phyloP scores from a whole-genome alignment of 495 filamentous ascomycete species.

The Astrothelium macrocarpum region DNA sequence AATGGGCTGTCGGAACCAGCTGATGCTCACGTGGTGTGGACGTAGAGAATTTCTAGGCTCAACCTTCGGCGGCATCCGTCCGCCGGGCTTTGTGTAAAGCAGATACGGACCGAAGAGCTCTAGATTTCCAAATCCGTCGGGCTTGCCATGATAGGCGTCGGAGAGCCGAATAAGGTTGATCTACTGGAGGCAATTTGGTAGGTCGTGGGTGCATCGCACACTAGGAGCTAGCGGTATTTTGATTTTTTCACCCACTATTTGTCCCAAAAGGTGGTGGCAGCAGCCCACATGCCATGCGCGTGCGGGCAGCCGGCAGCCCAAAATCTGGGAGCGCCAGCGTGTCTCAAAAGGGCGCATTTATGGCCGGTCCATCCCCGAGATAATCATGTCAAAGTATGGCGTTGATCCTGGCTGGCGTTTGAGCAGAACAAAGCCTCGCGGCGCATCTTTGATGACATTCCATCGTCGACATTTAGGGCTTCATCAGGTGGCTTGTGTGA shows the following conservation, averaged over 20 bases:
- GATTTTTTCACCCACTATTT: background rate
- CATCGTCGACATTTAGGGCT: background rate
- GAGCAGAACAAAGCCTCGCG: background rate
- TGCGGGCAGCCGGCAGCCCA: background rate
- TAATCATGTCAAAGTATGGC: background rate
- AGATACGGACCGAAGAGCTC: background rate
- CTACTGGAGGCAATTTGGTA: background rate
- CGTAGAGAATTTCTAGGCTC: background rate
- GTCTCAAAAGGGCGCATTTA: background rate
- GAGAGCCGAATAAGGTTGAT: background rate
- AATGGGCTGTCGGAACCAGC: background rate
- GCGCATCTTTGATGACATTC: background rate
- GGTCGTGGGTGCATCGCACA: background rate
- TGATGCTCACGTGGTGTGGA: background rate
- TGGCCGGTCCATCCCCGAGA: background rate
- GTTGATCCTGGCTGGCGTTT: background rate
- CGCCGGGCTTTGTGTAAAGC: background rate
- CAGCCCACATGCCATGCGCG: background rate
- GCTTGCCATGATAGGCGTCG: background rate
- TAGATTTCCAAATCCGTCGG: background rate
- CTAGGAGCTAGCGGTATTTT: background rate
- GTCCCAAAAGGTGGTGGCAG: background rate
- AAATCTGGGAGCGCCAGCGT: background rate
- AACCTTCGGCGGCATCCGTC: background rate
- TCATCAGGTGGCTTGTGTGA: slow-evolving; percentile 5